Conservation (phyloP, 164 flowering plant species). For the Chimonanthus praecox region DNA sequence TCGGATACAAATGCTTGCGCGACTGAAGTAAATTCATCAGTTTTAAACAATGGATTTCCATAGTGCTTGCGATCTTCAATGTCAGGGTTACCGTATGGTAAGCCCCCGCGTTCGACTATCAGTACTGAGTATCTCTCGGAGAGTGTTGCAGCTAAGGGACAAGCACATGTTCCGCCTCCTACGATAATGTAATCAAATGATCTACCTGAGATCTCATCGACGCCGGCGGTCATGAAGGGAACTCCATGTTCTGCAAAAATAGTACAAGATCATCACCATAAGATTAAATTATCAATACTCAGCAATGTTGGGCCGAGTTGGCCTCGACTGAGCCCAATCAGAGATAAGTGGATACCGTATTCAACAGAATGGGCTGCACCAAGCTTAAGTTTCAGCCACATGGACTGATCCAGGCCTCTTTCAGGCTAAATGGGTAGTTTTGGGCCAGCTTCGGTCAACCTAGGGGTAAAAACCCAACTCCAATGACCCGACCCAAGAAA, state of each 20-base stretch:
- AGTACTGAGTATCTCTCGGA: constrained; percentile 32
- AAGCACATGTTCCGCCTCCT: constrained; percentile 45
- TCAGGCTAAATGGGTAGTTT: too few species aligned
- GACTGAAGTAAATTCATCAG: constrained; percentile 26
- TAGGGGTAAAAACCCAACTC: too few species aligned
- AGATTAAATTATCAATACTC: too few species aligned
- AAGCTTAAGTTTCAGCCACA: too few species aligned
- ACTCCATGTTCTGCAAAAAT: constrained; percentile 6
- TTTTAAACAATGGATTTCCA: constrained; percentile 16
- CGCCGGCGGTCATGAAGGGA: constrained; percentile 28
- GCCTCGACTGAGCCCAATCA: too few species aligned
- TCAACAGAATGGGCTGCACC: too few species aligned
- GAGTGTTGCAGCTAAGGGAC: constrained; percentile 44
- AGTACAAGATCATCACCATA: too few species aligned
- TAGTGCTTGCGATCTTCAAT: constrained; percentile 9
- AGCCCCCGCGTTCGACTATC: constrained; percentile 22
- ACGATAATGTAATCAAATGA: constrained; percentile 41
- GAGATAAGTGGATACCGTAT: too few species aligned
- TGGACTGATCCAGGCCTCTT: too few species aligned
- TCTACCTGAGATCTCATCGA: constrained; percentile 24
- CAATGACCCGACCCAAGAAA: too few species aligned
- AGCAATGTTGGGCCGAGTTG: too few species aligned
- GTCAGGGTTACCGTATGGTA: constrained; percentile 13
- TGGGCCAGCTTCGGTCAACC: too few species aligned
- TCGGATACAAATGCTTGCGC: constrained; percentile 27